phyloP scores from a whole-genome alignment of 192 early-diverging fungal species.

The Glomus cerebriforme region DNA sequence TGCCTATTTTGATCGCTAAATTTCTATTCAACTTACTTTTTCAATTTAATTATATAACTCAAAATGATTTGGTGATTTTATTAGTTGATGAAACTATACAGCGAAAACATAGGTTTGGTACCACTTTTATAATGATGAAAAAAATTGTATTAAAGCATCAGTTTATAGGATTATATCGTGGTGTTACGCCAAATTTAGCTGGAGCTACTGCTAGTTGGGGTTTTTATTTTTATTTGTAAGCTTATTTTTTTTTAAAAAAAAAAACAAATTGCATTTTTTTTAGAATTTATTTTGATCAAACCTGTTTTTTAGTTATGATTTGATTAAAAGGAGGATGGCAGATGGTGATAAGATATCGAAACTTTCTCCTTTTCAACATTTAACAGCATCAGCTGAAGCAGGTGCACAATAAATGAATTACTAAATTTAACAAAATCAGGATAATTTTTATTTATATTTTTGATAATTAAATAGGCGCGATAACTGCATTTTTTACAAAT shows the following conservation, averaged over 20 bases:
- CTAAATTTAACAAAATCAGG: too few relatives aligned
- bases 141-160: slow-evolving; percentile 62
- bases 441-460: too few relatives aligned
- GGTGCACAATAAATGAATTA: slow-evolving; percentile 43
- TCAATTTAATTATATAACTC: too few relatives aligned
- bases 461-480: too few relatives aligned
- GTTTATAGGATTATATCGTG: slow-evolving; percentile 87
- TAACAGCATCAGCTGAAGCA: slow-evolving; percentile 78
- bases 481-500: slow-evolving; percentile 75
- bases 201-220: slow-evolving; percentile 93
- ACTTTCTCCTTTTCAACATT: slow-evolving; percentile 76
- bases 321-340: slow-evolving; percentile 60
- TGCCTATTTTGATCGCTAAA: background rate
- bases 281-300: too few relatives aligned
- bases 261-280: too few relatives aligned
- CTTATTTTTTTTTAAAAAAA: background rate
- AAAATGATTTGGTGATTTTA: background rate
- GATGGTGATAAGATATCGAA: slow-evolving; percentile 51
- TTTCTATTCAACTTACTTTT: too few relatives aligned
- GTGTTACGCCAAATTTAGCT: slow-evolving; percentile 85
- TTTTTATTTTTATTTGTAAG: slow-evolving; percentile 95
- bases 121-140: slow-evolving; percentile 65
- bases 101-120: slow-evolving; percentile 58
- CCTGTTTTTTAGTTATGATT: slow-evolving; percentile 49
- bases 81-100: slow-evolving; percentile 53